A percentile compares a stretch with the other conserved stretches of the same genome.
Evolutionary conservation across 2,329 filamentous ascomycete genomes (phyloP).

Genomic region (Colletotrichum costaricense): DNA sequence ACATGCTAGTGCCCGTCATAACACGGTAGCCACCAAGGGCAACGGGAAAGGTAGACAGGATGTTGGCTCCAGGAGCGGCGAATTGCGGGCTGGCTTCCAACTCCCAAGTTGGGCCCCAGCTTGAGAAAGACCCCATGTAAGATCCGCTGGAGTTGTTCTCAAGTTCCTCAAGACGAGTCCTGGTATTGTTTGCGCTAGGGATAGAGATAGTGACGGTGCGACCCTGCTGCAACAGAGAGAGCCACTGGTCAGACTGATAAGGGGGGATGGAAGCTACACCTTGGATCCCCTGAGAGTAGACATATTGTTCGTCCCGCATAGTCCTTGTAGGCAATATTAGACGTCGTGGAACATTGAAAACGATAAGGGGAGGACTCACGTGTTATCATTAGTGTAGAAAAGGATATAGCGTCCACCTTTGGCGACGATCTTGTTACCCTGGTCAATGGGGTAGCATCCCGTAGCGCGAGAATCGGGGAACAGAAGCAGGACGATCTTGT

Average conservation of each 20-base stretch:
- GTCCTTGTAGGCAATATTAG: background rate
- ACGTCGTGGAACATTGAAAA: too few relatives aligned
- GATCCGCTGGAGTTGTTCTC: constrained; percentile 14
- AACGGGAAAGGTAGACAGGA: constrained; percentile 67
- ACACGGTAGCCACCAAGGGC: constrained; percentile 63
- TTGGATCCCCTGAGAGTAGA: constrained; percentile 8
- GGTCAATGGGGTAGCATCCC: constrained; percentile 43
- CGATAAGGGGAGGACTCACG: constrained; percentile 19
- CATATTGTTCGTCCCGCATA: constrained; percentile 18
- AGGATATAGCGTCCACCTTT: constrained; percentile 53
- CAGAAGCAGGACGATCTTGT: constrained; percentile 53
- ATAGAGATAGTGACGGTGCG: constrained; percentile 1
- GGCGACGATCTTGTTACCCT: constrained; percentile 51
- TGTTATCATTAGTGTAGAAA: constrained; percentile 38
- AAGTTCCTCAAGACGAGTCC: constrained; percentile 22
- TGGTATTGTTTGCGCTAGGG: constrained; percentile 27
- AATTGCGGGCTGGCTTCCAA: constrained; percentile 67
- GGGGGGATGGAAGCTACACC: constrained; percentile 17
- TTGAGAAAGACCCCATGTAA: constrained; percentile 62
- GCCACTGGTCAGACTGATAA: constrained; percentile 20
- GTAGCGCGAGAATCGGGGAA: constrained; percentile 43
- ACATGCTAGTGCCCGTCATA: constrained; percentile 70
- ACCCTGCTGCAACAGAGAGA: background rate
- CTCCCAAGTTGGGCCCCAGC: constrained; percentile 72
- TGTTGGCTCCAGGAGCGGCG: constrained; percentile 65